Evolutionary conservation across 768 basidiomycete genomes (phyloP).

Genomic region (Mrakia frigida): DNA sequence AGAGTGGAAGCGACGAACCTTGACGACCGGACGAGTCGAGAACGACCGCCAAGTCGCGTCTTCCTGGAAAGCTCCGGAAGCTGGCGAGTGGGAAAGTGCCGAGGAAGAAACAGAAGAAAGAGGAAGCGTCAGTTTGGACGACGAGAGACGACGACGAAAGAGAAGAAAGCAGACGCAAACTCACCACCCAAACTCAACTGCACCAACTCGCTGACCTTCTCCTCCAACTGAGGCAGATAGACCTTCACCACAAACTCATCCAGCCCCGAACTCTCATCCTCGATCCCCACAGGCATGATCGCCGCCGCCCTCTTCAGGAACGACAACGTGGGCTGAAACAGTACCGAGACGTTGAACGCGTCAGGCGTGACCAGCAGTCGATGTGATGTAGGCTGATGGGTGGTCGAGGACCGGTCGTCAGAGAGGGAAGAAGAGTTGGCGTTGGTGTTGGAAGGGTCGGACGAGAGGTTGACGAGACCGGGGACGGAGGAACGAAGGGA

Average conservation of each 20-base stretch:
- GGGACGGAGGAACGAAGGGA: slow-evolving; percentile 88
- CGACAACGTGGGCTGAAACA: slow-evolving; percentile 88
- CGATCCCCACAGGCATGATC: slow-evolving; percentile 58
- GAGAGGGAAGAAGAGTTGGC: not conserved
- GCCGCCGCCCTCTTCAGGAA: slow-evolving; percentile 71
- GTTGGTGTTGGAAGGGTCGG: slow-evolving; percentile 12
- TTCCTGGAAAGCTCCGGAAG: slow-evolving; percentile 79
- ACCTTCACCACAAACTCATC: slow-evolving; percentile 90
- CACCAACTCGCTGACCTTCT: slow-evolving; percentile 64
- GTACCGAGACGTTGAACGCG: slow-evolving; percentile 85
- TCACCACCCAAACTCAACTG: not conserved
- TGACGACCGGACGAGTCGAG: slow-evolving; percentile 60
- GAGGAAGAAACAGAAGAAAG: not conserved
- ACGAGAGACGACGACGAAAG: not conserved
- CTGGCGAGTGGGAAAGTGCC: no score
- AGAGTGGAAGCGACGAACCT: not conserved
- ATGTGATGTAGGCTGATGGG: slow-evolving; percentile 77
- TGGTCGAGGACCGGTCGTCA: slow-evolving; percentile 32
- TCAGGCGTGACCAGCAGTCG: slow-evolving; percentile 79
- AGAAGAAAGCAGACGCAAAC: not conserved
- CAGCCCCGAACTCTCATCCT: slow-evolving; percentile 51
- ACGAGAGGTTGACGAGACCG: slow-evolving; percentile 67
- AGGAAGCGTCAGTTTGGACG: not conserved
- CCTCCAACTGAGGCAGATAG: slow-evolving; percentile 90
- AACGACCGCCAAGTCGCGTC: slow-evolving; percentile 64